Percentiles rank a stretch among this genome's conserved stretches.
phyloP scores from a whole-genome alignment of 2,329 filamentous ascomycete genomes.

The Rasamsonia emersonii region DNA sequence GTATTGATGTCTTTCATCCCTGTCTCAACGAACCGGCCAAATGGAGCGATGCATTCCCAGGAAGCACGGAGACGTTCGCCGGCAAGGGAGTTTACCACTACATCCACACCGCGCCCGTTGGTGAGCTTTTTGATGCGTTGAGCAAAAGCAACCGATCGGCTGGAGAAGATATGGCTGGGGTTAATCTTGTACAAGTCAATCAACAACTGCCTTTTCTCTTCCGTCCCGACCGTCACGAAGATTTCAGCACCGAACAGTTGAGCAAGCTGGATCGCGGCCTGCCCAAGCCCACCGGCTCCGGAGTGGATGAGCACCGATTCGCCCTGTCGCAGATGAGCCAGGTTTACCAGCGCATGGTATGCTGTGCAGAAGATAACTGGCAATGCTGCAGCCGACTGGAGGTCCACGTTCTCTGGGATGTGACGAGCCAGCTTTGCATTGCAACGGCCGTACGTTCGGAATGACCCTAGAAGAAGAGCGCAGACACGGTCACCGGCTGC shows the following conservation, averaged over 20 bases:
- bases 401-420: slow-evolving; percentile 31
- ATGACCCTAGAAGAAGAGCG: slow-evolving; percentile 20
- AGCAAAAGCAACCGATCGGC: slow-evolving; percentile 14
- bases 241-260: slow-evolving; percentile 5
- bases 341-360: slow-evolving; percentile 2
- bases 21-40: slow-evolving; percentile 2
- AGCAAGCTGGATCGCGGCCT: slow-evolving; percentile 13
- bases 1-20: not conserved
- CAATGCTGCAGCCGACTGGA: slow-evolving; percentile 18
- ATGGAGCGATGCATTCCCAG: slow-evolving; percentile 5
- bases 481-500: slow-evolving; percentile 30
- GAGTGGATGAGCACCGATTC: slow-evolving; percentile 13
- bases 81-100: slow-evolving; percentile 15
- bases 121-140: slow-evolving; percentile 14
- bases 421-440: slow-evolving; percentile 16
- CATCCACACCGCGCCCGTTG: slow-evolving; percentile 21
- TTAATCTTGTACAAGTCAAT: slow-evolving; percentile 13
- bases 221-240: slow-evolving; percentile 4
- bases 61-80: slow-evolving; percentile 3
- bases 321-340: slow-evolving; percentile 5
- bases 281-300: slow-evolving; percentile 12
- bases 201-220: slow-evolving; percentile 5
- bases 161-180: slow-evolving; percentile 21
- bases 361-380: slow-evolving; percentile 3
- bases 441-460: slow-evolving; percentile 13